Evolutionary conservation across 2,329 filamentous ascomycete species (phyloP), one percentile per base, ranked within the genome.

Genomic region (Beauveria brongniartii): DNA sequence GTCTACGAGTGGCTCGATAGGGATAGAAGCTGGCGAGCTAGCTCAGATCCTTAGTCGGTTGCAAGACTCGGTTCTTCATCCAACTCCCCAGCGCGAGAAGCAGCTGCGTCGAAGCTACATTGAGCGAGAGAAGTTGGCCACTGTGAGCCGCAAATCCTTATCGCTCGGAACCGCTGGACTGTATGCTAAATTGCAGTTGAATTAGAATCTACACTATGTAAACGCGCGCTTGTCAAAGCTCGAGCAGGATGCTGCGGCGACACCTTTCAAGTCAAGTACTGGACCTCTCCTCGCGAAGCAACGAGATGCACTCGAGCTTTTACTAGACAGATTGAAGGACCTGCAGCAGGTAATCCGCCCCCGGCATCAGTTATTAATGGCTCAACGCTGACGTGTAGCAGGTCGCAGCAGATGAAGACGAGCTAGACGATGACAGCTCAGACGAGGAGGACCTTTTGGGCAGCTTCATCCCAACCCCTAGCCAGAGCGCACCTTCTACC

Each of bases 201-300:
- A 30, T 9, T 28, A 60, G 84, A 92, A 91, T 68, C 77, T 93
- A 63, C 83, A 89, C 65, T 84, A 89, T 70, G 89, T 90, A 22
- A 84, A 86, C 46, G 81, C 80, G 0, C 80, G 90, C 34, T 82
- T 92, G 61, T 81, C 87, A 22, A 85, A 81, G 62, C 80, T 91
- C 47, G 90, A 92, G 70, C 88, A 90, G 67, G 84, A 89, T 66
- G 80, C 84, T 6, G 73, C 50, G 5, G 22, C 58, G 26, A 20
- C 34, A 16, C 22, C 58, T 3, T 55, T 48, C 46, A 54, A 41
- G 22, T 37, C 41, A 4, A 48, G 40, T 22, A 26, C 41, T 16
- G 58, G 26, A n/a, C 48, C 48, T 47, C 20, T 40, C 30, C 30
- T 93, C 37, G 80, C 83, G 63, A 74, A 76, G 48, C 89, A 90